Conservation (phyloP, 345 rosid species). For the Psidium friedrichsthalianum region DNA sequence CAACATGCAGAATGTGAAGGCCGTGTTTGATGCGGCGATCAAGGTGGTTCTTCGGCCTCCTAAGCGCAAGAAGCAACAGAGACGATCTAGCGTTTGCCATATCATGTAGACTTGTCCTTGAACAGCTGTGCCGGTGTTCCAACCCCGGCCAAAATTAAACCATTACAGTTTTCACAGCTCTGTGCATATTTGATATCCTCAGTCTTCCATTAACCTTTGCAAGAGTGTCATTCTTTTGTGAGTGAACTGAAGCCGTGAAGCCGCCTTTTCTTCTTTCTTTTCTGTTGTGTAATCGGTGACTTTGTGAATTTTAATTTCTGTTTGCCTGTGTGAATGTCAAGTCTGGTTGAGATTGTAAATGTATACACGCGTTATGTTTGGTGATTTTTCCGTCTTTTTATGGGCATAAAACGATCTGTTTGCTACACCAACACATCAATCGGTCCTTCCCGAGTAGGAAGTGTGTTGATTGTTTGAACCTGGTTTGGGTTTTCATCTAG, state of each 20-base stretch:
- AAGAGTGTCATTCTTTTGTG: background rate
- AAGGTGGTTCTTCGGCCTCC: constrained; percentile 77
- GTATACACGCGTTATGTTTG: background rate
- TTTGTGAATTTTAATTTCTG: background rate
- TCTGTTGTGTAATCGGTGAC: background rate
- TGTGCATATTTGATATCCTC: background rate
- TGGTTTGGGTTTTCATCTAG: background rate
- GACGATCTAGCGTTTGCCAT: constrained; percentile 28
- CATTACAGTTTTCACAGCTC: background rate
- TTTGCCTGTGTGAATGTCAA: background rate
- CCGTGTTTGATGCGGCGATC: constrained; percentile 72
- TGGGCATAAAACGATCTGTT: background rate
- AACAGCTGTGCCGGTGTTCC: background rate
- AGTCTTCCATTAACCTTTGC: background rate
- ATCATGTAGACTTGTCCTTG: constrained; percentile 21
- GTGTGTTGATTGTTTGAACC: background rate
- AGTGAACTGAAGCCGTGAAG: background rate
- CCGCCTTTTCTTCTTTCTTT: background rate
- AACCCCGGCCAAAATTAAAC: background rate
- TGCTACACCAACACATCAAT: background rate
- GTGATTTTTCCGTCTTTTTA: background rate
- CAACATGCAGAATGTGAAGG: constrained; percentile 55
- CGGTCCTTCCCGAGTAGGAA: background rate
- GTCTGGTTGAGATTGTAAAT: background rate
- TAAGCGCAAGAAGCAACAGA: constrained; percentile 45